Conservation (phyloP, 2,329 filamentous ascomycete genomes). For the Amauroascus niger region DNA sequence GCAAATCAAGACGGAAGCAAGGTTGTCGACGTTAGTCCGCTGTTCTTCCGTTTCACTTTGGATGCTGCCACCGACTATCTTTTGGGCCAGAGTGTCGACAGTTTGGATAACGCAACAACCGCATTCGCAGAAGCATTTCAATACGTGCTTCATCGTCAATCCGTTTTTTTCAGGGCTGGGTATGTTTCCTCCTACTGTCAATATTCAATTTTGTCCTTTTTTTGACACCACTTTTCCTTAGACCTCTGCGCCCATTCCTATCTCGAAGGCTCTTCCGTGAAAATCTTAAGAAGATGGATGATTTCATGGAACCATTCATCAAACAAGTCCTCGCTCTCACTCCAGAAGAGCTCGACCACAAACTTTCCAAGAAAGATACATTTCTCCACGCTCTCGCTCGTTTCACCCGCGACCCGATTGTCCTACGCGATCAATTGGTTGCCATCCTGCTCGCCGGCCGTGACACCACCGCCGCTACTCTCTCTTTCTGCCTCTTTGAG, state of each 20-base stretch:
- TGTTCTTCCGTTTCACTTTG: slow-evolving; percentile 75
- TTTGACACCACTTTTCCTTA: slow-evolving; percentile 21
- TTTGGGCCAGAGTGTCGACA: slow-evolving; percentile 63
- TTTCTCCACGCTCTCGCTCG: slow-evolving; percentile 77
- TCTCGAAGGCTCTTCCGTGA: slow-evolving; percentile 55
- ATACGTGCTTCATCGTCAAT: slow-evolving; percentile 66
- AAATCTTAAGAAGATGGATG: slow-evolving; percentile 59
- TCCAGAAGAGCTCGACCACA: slow-evolving; percentile 61
- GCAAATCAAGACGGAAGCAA: slow-evolving; percentile 20
- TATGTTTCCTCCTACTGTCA: slow-evolving; percentile 24
- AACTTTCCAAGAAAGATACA: slow-evolving; percentile 62
- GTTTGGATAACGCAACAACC: slow-evolving; percentile 50
- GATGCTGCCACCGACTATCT: slow-evolving; percentile 82
- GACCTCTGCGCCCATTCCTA: slow-evolving; percentile 53
- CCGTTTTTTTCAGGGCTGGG: slow-evolving; percentile 55
- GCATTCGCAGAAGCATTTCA: slow-evolving; percentile 74
- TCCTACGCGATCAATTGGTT: slow-evolving; percentile 76
- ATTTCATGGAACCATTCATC: slow-evolving; percentile 69
- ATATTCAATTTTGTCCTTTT: neutral
- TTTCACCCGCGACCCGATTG: slow-evolving; percentile 56
- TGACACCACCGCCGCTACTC: slow-evolving; percentile 74
- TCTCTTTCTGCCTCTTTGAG: slow-evolving; percentile 78
- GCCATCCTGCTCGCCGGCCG: slow-evolving; percentile 69
- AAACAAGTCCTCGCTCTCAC: slow-evolving; percentile 60
- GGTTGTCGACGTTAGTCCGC: slow-evolving; percentile 60